Conservation (phyloP, 306 rosid species). For the Boehmeria nivea region DNA sequence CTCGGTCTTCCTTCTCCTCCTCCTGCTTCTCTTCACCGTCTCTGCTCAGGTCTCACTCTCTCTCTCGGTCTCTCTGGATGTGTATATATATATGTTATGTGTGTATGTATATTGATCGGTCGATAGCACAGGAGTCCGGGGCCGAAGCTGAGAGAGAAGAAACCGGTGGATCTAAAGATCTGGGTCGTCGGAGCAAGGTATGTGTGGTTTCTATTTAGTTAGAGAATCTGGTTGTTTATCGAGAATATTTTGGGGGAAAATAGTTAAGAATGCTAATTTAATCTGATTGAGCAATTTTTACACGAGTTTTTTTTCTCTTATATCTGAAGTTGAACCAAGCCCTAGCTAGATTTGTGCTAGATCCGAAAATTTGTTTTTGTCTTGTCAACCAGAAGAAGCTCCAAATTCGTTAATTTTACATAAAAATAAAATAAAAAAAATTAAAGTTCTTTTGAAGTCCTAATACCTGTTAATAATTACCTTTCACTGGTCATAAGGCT, state of each 20-base stretch:
- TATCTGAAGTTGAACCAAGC: not conserved
- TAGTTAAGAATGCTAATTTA: too few relatives aligned
- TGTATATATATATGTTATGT: not conserved
- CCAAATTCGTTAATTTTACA: too few relatives aligned
- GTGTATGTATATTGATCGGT: constrained; percentile 8
- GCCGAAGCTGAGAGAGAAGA: constrained; percentile 34
- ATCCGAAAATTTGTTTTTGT: constrained; percentile 4
- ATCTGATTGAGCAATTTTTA: not conserved
- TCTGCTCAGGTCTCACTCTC: constrained; percentile 47
- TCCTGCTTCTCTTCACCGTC: constrained; percentile 29
- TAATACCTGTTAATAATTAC: not conserved
- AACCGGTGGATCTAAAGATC: constrained; percentile 51
- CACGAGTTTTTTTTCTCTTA: not conserved
- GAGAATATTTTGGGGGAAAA: not conserved
- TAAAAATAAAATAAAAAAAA: too few relatives aligned
- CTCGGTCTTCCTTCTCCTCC: constrained; percentile 15
- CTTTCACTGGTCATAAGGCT: not conserved
- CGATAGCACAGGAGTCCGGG: constrained; percentile 38
- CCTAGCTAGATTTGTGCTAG: constrained; percentile 1
- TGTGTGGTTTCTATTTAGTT: not conserved
- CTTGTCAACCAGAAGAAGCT: too few relatives aligned
- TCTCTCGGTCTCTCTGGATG: not conserved
- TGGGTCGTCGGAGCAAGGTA: constrained; percentile 88
- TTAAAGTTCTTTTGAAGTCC: not conserved
- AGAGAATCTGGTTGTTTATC: not conserved